A percentile compares a stretch with the other conserved stretches of the same genome.
phyloP scores from a whole-genome alignment of 78 protist species.

The Dictyostelium brefeldianum region DNA sequence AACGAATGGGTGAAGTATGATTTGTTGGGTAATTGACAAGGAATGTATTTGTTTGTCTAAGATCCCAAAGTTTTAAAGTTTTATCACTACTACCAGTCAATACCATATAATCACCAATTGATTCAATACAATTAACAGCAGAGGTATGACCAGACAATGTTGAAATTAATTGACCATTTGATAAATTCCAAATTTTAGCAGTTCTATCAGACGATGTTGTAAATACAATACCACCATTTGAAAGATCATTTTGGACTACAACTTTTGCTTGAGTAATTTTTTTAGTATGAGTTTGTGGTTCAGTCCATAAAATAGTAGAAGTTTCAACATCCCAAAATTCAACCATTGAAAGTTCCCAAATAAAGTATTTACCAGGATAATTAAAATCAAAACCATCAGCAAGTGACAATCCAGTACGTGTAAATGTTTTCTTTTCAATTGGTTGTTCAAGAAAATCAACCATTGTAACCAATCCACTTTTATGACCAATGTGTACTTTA shows the following conservation, averaged over 20 bases:
- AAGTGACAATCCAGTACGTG: background rate
- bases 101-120: constrained; percentile 47
- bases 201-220: constrained; percentile 48
- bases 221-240: constrained; percentile 10
- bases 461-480: constrained; percentile 27
- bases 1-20: constrained; percentile 20
- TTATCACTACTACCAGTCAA: constrained; percentile 81
- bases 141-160: constrained; percentile 51
- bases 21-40: background rate
- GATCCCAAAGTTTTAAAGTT: constrained; percentile 80
- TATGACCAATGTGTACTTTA: constrained; percentile 47
- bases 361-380: constrained; percentile 25
- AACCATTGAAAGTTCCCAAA: constrained; percentile 34
- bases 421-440: too few species aligned
- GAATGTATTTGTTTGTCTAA: constrained; percentile 9
- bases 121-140: constrained; percentile 72
- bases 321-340: constrained; percentile 64
- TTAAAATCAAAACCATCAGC: constrained; percentile 76
- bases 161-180: constrained; percentile 9
- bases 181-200: constrained; percentile 17
- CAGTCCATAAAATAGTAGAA: constrained; percentile 6
- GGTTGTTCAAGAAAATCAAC: constrained; percentile 39
- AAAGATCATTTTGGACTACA: background rate
- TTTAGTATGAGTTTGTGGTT: constrained; percentile 18
- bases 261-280: constrained; percentile 42